Evolutionary conservation across 805 yeast species (phyloP).

Genomic region (Kockiozyma suomiensis): DNA sequence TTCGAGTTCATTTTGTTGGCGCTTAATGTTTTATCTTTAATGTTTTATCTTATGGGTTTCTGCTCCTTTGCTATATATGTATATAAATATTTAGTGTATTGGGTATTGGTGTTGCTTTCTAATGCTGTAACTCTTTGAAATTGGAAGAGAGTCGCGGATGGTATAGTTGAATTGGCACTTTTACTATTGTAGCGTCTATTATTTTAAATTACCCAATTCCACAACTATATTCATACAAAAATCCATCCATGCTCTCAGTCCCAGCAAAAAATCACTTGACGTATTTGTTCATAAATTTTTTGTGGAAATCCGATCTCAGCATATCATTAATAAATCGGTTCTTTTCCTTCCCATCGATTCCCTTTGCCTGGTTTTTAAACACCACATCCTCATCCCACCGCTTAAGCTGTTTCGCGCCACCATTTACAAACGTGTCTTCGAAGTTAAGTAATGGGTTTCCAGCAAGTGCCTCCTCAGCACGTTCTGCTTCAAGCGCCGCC

Average conservation of each 20-base stretch:
- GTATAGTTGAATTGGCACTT: no score
- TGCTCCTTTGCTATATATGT: no score
- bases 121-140: no score
- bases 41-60: no score
- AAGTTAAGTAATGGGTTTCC: conserved; percentile 42
- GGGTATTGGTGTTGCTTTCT: no score
- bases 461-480: conserved; percentile 37
- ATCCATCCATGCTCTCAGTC: background rate
- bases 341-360: conserved; percentile 33
- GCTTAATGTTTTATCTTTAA: no score
- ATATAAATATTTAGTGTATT: no score
- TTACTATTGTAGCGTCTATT: no score
- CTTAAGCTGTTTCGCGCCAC: background rate
- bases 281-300: conserved; percentile 44
- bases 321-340: conserved; percentile 43
- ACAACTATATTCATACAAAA: no score
- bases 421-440: conserved; percentile 17
- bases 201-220: no score
- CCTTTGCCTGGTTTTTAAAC: conserved; percentile 43
- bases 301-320: conserved; percentile 45
- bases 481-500: conserved; percentile 32
- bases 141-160: no score
- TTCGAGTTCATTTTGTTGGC: background rate
- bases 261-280: conserved; percentile 39
- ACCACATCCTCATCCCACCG: conserved; percentile 44